A percentile compares a stretch with the other conserved stretches of the same genome.
Conservation (phyloP, 805 yeast species). For the Metschnikowia lunata region DNA sequence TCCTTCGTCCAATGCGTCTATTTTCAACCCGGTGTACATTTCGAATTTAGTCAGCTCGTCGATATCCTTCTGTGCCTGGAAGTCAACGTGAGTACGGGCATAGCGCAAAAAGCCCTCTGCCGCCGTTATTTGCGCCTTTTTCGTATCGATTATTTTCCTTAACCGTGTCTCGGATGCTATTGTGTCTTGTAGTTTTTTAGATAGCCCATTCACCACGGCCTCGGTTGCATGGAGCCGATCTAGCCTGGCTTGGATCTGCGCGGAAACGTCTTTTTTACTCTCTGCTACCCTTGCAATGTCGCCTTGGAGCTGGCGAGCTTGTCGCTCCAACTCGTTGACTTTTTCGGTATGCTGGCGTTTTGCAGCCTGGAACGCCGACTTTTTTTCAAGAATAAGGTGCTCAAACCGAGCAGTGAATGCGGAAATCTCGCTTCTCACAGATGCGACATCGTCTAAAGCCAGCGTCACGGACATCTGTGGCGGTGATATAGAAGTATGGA, state of each 20-base stretch:
- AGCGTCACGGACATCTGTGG: neutral
- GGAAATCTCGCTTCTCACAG: conserved; percentile 35
- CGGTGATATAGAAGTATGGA: too few species aligned
- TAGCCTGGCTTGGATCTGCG: conserved; percentile 22
- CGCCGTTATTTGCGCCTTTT: conserved; percentile 26
- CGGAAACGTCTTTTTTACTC: conserved; percentile 23
- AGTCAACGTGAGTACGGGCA: conserved; percentile 31
- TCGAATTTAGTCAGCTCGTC: conserved; percentile 54
- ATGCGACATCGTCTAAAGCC: conserved; percentile 32
- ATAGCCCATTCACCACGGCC: conserved; percentile 31
- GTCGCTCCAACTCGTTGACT: conserved; percentile 28
- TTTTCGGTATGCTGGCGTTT: conserved; percentile 31
- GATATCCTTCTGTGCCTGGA: conserved; percentile 44
- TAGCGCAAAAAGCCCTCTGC: conserved; percentile 29
- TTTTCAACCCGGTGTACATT: conserved; percentile 48
- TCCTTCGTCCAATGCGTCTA: conserved; percentile 48
- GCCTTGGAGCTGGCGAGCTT: conserved; percentile 26
- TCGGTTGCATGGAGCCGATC: conserved; percentile 29
- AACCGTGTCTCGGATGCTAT: conserved; percentile 23
- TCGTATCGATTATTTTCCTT: conserved; percentile 27
- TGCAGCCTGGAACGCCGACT: conserved; percentile 27
- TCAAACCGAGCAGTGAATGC: conserved; percentile 37
- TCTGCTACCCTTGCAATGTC: conserved; percentile 27
- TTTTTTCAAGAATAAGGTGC: conserved; percentile 27
- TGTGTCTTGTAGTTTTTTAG: conserved; percentile 32